These are phyloP conservation scores for Yamadazyma membranifaciens DNA, from an alignment of 1,139 yeast genomes.

Conservation along the genomic window DNA sequence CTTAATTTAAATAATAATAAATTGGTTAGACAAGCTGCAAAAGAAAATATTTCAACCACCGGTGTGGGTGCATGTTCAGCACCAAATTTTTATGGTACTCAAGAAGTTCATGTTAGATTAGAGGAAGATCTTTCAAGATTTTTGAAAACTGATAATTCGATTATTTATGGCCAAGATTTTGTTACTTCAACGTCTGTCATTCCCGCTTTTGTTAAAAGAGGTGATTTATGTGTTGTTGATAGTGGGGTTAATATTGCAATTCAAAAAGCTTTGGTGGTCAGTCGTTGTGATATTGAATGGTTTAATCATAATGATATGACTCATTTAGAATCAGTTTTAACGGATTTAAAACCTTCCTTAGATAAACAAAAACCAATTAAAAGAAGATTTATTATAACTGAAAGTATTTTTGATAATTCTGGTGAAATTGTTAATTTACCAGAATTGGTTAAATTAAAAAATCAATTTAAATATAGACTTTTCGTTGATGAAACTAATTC, in stretches of 20 bases:
- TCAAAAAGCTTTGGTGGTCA: constrained; percentile 84
- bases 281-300: constrained; percentile 83
- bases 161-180: constrained; percentile 91
- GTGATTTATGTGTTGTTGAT: constrained; percentile 90
- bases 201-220: constrained; percentile 93
- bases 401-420: constrained; percentile 76
- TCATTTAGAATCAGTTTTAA: constrained; percentile 70
- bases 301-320: constrained; percentile 86
- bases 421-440: constrained; percentile 82
- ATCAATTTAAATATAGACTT: constrained; percentile 78
- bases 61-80: constrained; percentile 99
- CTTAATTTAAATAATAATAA: constrained; percentile 54
- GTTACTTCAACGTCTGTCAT: constrained; percentile 93
- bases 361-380: constrained; percentile 71
- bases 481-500: constrained; percentile 86
- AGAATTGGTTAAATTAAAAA: constrained; percentile 69
- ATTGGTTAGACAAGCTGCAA: constrained; percentile 54
- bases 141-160: constrained; percentile 74
- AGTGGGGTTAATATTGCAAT: constrained; percentile 71
- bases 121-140: constrained; percentile 75
- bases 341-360: constrained; percentile 59
- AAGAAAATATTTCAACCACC: constrained; percentile 56
- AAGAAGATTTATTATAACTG: constrained; percentile 87
- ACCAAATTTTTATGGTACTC: constrained; percentile 95
- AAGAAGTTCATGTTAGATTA: constrained; percentile 81